Base-by-base conservation (phyloP, 75 land plant genomes). In the Cupressus sempervirens region DNA sequence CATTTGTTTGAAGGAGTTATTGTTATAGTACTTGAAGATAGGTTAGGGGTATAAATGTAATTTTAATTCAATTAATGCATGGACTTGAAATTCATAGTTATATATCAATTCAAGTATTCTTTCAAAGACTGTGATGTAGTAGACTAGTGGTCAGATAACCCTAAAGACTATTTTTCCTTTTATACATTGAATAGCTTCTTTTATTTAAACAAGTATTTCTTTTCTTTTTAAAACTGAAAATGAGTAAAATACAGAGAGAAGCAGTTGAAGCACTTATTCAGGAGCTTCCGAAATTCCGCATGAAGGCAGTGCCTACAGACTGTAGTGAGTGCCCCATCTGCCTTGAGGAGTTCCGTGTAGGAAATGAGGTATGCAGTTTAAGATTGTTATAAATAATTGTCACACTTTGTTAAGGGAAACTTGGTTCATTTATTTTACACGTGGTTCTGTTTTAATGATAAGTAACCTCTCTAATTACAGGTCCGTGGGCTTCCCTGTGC, bases 401-500 rank as follows among this genome's bases (percentile, higher is more conserved):
- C 12, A 34, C 68, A 62, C 30, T 84, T 85, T 65, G 46, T 9
- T 10, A 54, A 84, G 52, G 5, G 30, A 82, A 7, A 7, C 13
- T 35, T 30, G 16, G 34, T 41, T 53, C 40, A 56, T 70, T 23
- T 84, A 34, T 32, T 36, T 7, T 34, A 34, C 62, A 14, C 32
- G 54, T 75, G 7, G 13, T 54, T 82, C 15, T 43, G 52, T 43
- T 41, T 79, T 43, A 79, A n/a, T 8, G 26, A n/a, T 79, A 79
- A 83, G 34, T 58, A 52, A 23, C 4, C 5, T 83, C 32, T 32
- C 54, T 18, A 58, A 48, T 62, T 85, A 83, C 92, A 96, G 98
- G 98, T 97, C 82, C 96, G 98, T 36, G 97, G 98, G 26, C 93
- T 98, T 40, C 99, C 99, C 56, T 98, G 99, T 90, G 98, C 98